Evolutionary conservation across 495 filamentous ascomycete species (phyloP).

Genomic region (Apiosordaria backusii): DNA sequence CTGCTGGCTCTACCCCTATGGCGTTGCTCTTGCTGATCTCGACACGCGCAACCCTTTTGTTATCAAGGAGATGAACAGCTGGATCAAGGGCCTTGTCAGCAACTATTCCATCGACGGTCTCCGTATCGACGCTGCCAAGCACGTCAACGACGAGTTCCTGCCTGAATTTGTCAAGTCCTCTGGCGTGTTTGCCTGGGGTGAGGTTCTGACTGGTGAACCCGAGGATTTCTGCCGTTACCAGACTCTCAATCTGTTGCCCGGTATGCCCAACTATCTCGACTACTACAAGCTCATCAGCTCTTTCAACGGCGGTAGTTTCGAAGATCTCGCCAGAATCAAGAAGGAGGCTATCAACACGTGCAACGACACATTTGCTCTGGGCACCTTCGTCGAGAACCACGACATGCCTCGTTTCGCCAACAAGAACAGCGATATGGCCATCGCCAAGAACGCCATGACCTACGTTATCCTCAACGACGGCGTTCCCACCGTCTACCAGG

Average conservation of each 20-base stretch:
- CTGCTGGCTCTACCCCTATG: slow-evolving; percentile 62
- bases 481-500: slow-evolving; percentile 45
- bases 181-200: slow-evolving; percentile 69
- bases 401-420: slow-evolving; percentile 68
- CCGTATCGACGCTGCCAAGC: slow-evolving; percentile 69
- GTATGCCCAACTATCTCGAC: slow-evolving; percentile 64
- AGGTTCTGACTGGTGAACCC: slow-evolving; percentile 45
- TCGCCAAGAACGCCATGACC: slow-evolving; percentile 68
- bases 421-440: slow-evolving; percentile 50
- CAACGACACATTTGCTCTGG: slow-evolving; percentile 37
- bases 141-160: slow-evolving; percentile 71
- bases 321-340: slow-evolving; percentile 17
- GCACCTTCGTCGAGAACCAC: slow-evolving; percentile 77
- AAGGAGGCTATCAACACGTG: slow-evolving; percentile 23
- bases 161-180: slow-evolving; percentile 57
- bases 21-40: slow-evolving; percentile 64
- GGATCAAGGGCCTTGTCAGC: slow-evolving; percentile 61
- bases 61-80: slow-evolving; percentile 53
- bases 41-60: slow-evolving; percentile 58
- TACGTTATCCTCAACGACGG: slow-evolving; percentile 66
- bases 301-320: slow-evolving; percentile 27
- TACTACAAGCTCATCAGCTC: slow-evolving; percentile 60
- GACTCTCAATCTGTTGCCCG: slow-evolving; percentile 49
- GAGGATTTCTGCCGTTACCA: slow-evolving; percentile 34
- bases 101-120: slow-evolving; percentile 79